phyloP scores from a whole-genome alignment of 2,329 filamentous ascomycete genomes.

The Fusarium nurragi region DNA sequence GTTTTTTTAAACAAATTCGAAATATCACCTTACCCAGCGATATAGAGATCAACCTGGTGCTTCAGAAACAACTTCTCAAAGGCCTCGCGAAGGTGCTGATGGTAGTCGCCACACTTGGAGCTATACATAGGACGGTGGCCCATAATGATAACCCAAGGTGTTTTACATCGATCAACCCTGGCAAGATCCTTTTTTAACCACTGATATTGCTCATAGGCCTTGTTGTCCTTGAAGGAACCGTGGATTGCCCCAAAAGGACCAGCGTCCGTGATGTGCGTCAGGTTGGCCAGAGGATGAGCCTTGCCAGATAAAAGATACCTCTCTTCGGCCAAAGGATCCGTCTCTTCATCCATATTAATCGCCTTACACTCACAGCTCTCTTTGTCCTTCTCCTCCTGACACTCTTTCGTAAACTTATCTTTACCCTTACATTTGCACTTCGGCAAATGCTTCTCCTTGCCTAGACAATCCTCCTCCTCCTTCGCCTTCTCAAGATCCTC shows the following conservation, averaged over 20 bases:
- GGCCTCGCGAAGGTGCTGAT: background rate
- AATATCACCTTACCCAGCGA: background rate
- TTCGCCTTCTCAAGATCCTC: background rate
- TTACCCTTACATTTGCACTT: background rate
- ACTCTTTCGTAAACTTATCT: fast-evolving
- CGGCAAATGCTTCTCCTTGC: fast-evolving
- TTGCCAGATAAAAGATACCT: fast-evolving
- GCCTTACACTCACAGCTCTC: background rate
- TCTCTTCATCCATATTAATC: background rate
- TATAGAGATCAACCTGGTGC: background rate
- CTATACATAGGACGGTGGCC: conserved; percentile 6
- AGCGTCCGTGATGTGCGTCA: background rate
- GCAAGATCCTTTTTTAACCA: background rate
- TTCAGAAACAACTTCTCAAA: background rate
- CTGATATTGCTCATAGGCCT: background rate
- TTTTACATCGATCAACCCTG: background rate
- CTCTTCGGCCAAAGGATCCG: background rate
- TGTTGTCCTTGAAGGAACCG: background rate
- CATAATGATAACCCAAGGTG: conserved; percentile 1
- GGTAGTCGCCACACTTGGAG: background rate
- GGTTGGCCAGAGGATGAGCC: background rate
- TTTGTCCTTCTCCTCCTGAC: background rate
- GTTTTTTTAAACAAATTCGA: fast-evolving
- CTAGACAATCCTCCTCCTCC: background rate
- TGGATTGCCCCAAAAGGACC: background rate